Evolutionary conservation across 345 rosid species (phyloP).

Genomic region (Lepidium aucheri): DNA sequence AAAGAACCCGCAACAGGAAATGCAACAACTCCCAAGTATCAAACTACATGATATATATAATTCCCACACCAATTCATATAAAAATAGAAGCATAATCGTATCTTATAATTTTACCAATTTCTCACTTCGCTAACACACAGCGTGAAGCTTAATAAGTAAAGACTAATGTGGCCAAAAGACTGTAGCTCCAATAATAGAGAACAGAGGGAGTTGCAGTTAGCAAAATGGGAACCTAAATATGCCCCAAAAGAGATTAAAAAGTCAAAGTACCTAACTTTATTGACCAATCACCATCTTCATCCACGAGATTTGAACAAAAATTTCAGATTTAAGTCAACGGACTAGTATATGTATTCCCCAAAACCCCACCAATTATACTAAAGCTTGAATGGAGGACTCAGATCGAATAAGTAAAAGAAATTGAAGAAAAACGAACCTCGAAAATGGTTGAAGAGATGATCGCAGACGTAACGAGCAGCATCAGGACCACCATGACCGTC

Average conservation of each 20-base stretch:
- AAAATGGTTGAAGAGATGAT: constrained; percentile 66
- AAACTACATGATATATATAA: background rate
- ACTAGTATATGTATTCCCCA: background rate
- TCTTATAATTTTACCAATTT: background rate
- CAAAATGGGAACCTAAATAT: background rate
- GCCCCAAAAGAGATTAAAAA: constrained; percentile 1
- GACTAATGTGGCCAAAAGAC: background rate
- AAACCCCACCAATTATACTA: background rate
- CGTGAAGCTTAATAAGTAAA: background rate
- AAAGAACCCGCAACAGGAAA: background rate
- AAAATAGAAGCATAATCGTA: background rate
- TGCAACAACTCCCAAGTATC: background rate
- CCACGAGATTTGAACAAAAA: background rate
- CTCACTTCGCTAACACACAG: background rate
- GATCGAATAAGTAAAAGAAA: background rate
- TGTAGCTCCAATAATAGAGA: constrained; percentile 4
- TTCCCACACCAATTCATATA: background rate
- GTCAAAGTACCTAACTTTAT: constrained; percentile 20
- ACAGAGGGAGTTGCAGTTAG: background rate
- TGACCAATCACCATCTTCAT: constrained; percentile 22
- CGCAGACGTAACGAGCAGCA: constrained; percentile 79
- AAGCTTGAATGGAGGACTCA: background rate
- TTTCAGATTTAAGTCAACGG: constrained; percentile 6
- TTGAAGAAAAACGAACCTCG: constrained; percentile 47
- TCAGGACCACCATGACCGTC: constrained; percentile 95